Base-by-base conservation (phyloP, 306 rosid species). In the Mucuna pruriens region DNA sequence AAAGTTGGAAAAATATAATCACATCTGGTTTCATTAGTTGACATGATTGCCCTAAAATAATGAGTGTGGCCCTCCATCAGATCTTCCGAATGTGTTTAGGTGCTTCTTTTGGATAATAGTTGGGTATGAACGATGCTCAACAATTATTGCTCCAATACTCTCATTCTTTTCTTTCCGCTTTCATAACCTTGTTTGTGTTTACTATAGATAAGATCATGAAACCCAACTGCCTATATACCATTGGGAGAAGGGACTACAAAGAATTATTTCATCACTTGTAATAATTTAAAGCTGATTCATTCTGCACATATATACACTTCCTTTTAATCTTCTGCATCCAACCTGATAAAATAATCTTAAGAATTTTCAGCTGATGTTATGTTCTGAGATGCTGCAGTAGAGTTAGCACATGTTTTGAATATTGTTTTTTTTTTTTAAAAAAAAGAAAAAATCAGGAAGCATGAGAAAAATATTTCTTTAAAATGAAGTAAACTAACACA, bases 21-120 rank as follows among this genome's bases (percentile, higher is more conserved):
- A 80, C 77, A 87, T 72, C n/a, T 57, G 55, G 75, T 85, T 87
- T 86, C 85, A 51, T 80, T 71, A 15, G 80, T 76, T 55, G 85
- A 76, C 80, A 90, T 87, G 76, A 88, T 85, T 87, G 82, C 86
- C 71, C 75, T 48, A 68, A 77, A 74, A 78, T 84, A 85, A 87
- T 87, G 82, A 87, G 82, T 74, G 51, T 85, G 88, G 78, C 83
- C 88, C 90, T 86, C 90, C 85, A 71, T 83, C 82, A 65, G 48
- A 82, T 44, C 81, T 80, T 85, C 64, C 86, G 78, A 77, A 77
- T 78, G 80, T 85, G 55, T 52, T 75, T 75, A n/a, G 42, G 77
- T 69, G 20, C 74, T 85, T 83, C 77, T 81, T 84, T 81, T 79
- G 78, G 88, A 74, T 83, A 46, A 74, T 73, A 66, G 85, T 65